phyloP scores from a whole-genome alignment of 2,329 filamentous ascomycete genomes.

The Orbilia quercus region DNA sequence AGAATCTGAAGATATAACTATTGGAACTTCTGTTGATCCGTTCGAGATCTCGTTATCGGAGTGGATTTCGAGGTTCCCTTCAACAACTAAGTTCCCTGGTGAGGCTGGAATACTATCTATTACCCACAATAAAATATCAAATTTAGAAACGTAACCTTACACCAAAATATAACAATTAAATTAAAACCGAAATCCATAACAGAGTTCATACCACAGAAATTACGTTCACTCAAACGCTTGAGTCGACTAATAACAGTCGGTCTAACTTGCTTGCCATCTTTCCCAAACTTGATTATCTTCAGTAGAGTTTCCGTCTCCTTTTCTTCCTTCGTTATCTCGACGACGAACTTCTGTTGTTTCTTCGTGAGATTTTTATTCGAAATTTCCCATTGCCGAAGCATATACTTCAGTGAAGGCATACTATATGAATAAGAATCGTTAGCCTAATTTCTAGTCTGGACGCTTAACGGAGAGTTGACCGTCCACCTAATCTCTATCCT shows the following conservation, averaged over 20 bases:
- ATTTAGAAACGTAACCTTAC: neutral
- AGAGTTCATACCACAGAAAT: neutral
- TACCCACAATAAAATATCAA: neutral
- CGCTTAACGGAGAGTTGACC: too few relatives aligned
- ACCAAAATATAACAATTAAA: neutral
- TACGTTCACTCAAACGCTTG: neutral
- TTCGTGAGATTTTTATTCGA: constrained; percentile 5
- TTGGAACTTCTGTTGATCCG: neutral
- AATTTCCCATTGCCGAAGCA: neutral
- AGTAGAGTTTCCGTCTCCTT: neutral
- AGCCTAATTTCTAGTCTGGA: neutral
- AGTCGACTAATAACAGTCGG: neutral
- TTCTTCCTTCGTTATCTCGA: neutral
- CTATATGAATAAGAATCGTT: neutral
- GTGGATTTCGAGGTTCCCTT: neutral
- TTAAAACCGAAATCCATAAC: too few relatives aligned
- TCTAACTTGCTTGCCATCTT: neutral
- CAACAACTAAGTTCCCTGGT: neutral
- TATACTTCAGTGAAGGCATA: neutral
- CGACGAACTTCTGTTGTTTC: constrained; percentile 1
- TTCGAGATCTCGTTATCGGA: neutral
- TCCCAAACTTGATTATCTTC: neutral
- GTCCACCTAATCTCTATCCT: too few relatives aligned
- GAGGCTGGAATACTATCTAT: neutral
- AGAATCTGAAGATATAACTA: too few relatives aligned